Evolutionary conservation across 2,329 filamentous ascomycete species (phyloP), one percentile per base, ranked within the genome.

Genomic region (Fusarium stilboides): DNA sequence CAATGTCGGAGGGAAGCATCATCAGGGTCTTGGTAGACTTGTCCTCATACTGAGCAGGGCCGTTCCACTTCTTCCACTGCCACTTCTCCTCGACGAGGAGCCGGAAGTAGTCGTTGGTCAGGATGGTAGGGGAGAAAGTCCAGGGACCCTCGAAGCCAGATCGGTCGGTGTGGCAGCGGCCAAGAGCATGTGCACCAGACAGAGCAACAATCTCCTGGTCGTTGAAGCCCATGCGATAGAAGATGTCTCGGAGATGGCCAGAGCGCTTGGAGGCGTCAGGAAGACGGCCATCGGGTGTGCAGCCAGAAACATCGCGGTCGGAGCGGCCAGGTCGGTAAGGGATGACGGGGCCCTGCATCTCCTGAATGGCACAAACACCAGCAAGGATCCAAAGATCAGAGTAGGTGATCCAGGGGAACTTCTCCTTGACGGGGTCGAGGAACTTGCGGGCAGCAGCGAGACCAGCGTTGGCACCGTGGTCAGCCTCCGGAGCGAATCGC

Each of bases 121-220:
- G 80, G 61, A 96, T 90, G 44, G 93, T 97, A 31, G 94, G 94
- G 57, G 92, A 94, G 86, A 96, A 96, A 72, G 93, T 94, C 94
- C 94, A 97, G 56, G 94, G 94, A 2, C 96, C 96, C 3, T 92
- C 88, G 81, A 89, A 98, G 68, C 95, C 95, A 69, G 90, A 94
- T 78, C 95, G 93, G 82, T 96, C 92, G 10, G 90, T 86, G 86
- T 98, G 96, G 85, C 92, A 97, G 72, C 94, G 93, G 68, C 94
- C 94, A 37, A 97, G 88, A 54, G 93, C 92, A 84, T 97, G 94
- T 49, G 92, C 94, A 73, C 94, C 94, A 24, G 87, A 86, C 54
- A 98, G 88, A 31, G 95, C 96, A 45, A 98, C 95, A 78, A 98
- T 98, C 83, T 98, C 94, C 77, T 92, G 92, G 83, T 99, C 95